Evolutionary conservation across 164 flowering plant species (phyloP).

Genomic region (Magnolia officinalis): DNA sequence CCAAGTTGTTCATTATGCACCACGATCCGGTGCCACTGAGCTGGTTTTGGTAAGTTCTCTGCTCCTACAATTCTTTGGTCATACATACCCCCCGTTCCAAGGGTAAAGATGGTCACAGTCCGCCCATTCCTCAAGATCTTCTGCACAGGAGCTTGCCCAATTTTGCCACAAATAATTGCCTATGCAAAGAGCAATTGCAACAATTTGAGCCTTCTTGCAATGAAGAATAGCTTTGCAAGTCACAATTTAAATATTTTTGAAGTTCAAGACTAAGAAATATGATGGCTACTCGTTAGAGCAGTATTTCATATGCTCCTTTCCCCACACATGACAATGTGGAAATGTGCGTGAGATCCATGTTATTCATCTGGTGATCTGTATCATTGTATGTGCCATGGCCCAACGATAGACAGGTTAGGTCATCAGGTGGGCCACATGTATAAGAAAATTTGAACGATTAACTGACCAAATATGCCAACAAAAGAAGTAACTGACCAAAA

Average conservation of each 20-base stretch:
- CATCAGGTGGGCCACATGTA: not conserved
- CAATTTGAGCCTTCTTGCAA: not conserved
- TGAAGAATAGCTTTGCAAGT: not conserved
- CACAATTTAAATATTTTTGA: not conserved
- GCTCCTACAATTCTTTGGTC: conserved; percentile 65
- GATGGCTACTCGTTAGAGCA: not conserved
- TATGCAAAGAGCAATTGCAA: conserved; percentile 14
- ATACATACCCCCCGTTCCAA: conserved; percentile 95
- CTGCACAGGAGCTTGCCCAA: conserved; percentile 87
- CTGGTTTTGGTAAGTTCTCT: conserved; percentile 65
- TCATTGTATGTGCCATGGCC: not conserved
- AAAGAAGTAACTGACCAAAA: not conserved
- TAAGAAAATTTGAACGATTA: not conserved
- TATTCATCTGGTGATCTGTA: not conserved
- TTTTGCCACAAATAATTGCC: conserved; percentile 94
- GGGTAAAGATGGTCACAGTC: conserved; percentile 85
- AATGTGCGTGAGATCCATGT: not conserved
- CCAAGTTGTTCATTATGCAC: conserved; percentile 79
- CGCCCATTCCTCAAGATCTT: conserved; percentile 86
- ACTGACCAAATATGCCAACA: not conserved
- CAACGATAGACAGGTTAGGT: not conserved
- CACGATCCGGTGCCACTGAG: conserved; percentile 95
- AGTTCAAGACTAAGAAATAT: not conserved
- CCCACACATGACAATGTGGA: not conserved
- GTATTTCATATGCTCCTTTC: not conserved